Conservation (phyloP, 1,284 basidiomycete genomes). For the Ceratobasidium sp. region DNA sequence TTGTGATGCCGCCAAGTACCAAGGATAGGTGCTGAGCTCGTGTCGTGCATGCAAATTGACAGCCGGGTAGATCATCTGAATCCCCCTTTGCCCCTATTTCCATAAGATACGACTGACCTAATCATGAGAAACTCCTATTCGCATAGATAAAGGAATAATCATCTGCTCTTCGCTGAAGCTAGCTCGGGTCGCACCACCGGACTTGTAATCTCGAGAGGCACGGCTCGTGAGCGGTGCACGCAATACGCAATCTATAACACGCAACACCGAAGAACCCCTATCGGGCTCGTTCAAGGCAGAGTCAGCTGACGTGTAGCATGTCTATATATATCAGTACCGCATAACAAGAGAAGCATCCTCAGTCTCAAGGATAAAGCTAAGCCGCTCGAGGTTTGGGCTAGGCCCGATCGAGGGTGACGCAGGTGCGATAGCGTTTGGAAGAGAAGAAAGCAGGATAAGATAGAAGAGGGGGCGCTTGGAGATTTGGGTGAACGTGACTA, state of each 20-base stretch:
- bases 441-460: neutral
- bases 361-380: neutral
- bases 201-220: no score
- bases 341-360: neutral
- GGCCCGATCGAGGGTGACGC: neutral
- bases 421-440: neutral
- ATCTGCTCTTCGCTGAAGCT: neutral
- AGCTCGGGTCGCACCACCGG: slow-evolving; percentile 16
- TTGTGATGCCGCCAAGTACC: neutral
- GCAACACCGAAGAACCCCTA: neutral
- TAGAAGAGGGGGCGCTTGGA: neutral
- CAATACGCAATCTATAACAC: neutral
- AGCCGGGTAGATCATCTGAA: neutral
- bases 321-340: neutral
- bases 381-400: neutral
- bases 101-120: neutral
- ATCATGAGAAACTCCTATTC: neutral
- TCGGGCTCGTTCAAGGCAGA: neutral
- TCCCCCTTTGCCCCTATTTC: neutral
- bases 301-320: neutral
- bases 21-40: neutral
- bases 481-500: neutral
- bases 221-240: no score
- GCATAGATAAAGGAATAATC: slow-evolving; percentile 1
- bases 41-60: neutral